A percentile compares a stretch with the other conserved stretches of the same genome.
These are phyloP conservation scores for Eimeria falciformis DNA, from an alignment of 169 alveolate genomes.

Conservation along the genomic window DNA sequence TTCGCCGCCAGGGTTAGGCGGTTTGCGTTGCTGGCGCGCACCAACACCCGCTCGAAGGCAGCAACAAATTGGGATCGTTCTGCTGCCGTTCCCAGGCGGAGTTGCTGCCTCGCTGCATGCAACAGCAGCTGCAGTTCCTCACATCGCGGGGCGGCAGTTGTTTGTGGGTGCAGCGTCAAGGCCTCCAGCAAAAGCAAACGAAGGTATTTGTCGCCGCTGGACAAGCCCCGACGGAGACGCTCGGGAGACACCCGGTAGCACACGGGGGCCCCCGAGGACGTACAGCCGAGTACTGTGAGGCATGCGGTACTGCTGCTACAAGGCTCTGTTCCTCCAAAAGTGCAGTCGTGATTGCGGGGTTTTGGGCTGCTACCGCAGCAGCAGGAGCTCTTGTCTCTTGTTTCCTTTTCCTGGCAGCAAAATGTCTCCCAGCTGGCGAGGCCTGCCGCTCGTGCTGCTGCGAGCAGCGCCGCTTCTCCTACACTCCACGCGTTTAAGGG, in stretches of 20 bases:
- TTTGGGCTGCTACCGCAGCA: constrained; percentile 6
- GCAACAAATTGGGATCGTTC: constrained; percentile 53
- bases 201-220: constrained; percentile 15
- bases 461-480: constrained; percentile 44
- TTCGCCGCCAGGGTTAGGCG: not conserved
- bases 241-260: constrained; percentile 43
- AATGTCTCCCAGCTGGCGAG: constrained; percentile 19
- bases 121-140: constrained; percentile 64
- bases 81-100: constrained; percentile 45
- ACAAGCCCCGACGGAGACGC: constrained; percentile 26
- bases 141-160: constrained; percentile 36
- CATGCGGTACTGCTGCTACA: not conserved
- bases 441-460: constrained; percentile 52
- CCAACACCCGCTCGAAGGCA: constrained; percentile 21
- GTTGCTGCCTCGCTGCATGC: constrained; percentile 51
- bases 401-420: not conserved
- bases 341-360: not conserved
- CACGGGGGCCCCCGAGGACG: constrained; percentile 8
- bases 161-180: constrained; percentile 27
- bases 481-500: constrained; percentile 20
- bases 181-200: constrained; percentile 45
- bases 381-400: constrained; percentile 3
- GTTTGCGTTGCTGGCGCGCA: constrained; percentile 21
- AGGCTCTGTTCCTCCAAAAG: not conserved
- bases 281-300: constrained; percentile 39